Base-by-base conservation (phyloP, 352 stramenopile species). In the Saprolegnia diclina region DNA sequence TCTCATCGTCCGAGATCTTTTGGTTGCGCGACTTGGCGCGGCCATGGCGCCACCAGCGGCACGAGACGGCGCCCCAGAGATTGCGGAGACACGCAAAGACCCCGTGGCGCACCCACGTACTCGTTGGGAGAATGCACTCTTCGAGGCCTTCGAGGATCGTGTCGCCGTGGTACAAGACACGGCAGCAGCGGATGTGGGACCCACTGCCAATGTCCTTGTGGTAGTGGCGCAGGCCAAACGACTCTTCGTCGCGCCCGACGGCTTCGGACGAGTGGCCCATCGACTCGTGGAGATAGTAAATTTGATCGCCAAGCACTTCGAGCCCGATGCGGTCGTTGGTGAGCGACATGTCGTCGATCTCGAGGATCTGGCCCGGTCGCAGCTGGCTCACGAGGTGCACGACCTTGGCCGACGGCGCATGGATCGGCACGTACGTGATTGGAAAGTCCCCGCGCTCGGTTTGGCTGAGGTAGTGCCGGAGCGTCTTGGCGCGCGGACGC, bases 271-370 rank as follows among this genome's bases (percentile, higher is more conserved):
- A 72, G 56, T 22, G 77, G 72, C 21, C 61, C 75, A 29, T 52
- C 62, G 29, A 13, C 69, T 78, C 13, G 26, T 48, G 78, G 10
- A 89, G 42, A 55, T 90, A 90, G 57, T 74, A 69, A 26, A 83
- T 67, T 67, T 90, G 83, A 3, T 70, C 77, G 32, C 83, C 83
- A 3, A 92, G 77, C 46, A 92, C 82, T 38, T 92, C 75, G 21
- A 92, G 70, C n/a, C 78, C 87, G 65, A 92, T 86, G 59, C 88
- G 83, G 64, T 92, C 83, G 52, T 86, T 88, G 5, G 83, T 92
- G 22, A 92, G 77, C 26, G 82, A 92, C 0, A 80, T 80, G 65
- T 92, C 83, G 68, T 92, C 83, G 42, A 92, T 81, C 26, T 92
- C 80, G 38, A 92, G 77, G 16, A 79, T 65, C 75, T 82, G 85